A percentile compares a stretch with the other conserved stretches of the same genome.
These are phyloP conservation scores for Ceratobasidium sp. DNA, from an alignment of 1,284 basidiomycete species.

Conservation along the genomic window DNA sequence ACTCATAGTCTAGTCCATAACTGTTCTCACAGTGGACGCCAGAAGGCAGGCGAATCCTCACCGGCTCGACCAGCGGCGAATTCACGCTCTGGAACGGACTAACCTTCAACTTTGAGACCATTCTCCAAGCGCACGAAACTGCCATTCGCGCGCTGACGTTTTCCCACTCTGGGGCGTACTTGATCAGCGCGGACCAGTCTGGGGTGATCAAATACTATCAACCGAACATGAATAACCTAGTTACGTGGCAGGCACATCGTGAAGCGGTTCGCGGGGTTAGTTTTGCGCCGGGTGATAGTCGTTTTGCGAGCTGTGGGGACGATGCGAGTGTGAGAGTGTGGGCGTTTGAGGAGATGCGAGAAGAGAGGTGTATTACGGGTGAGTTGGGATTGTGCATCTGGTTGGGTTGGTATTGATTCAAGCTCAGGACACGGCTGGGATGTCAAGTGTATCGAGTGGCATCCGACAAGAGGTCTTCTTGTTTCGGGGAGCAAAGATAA, in stretches of 20 bases:
- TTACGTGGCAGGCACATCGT: conserved; percentile 90
- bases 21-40: conserved; percentile 87
- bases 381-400: conserved; percentile 49
- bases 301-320: conserved; percentile 95
- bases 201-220: conserved; percentile 99
- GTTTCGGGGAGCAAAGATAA: conserved; percentile 98
- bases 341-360: conserved; percentile 92
- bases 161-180: conserved; percentile 90
- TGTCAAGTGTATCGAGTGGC: conserved; percentile 98
- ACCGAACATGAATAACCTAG: conserved; percentile 98
- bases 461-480: conserved; percentile 94
- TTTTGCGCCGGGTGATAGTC: conserved; percentile 91
- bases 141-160: conserved; percentile 93
- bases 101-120: conserved; percentile 99
- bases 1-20: conserved; percentile 41
- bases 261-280: conserved; percentile 92
- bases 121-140: conserved; percentile 96
- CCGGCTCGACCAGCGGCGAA: conserved; percentile 96
- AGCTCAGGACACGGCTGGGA: conserved; percentile 94
- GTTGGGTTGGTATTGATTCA: not conserved
- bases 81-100: conserved; percentile 99
- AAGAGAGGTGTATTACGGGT: conserved; percentile 91
- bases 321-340: conserved; percentile 95
- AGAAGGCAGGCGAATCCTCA: conserved; percentile 91
- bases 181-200: conserved; percentile 93